phyloP scores from a whole-genome alignment of 2,329 filamentous ascomycete genomes.

The Neurospora sp. region DNA sequence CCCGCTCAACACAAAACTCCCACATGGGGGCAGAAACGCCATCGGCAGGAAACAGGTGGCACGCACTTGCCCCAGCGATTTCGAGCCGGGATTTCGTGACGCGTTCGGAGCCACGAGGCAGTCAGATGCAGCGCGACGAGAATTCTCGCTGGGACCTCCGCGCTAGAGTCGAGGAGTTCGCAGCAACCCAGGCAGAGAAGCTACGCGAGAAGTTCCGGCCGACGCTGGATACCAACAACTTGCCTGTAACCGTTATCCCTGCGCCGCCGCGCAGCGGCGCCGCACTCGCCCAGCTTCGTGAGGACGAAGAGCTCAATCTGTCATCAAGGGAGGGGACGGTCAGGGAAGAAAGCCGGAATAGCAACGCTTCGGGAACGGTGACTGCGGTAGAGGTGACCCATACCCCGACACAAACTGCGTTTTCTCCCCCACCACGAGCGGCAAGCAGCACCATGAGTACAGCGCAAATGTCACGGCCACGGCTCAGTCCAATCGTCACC shows the following conservation, averaged over 20 bases:
- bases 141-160: constrained; percentile 44
- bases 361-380: background rate
- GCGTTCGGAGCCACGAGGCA: background rate
- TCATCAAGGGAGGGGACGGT: background rate
- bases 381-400: background rate
- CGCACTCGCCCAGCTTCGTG: constrained; percentile 45
- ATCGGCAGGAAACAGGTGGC: constrained; percentile 18
- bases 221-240: constrained; percentile 41
- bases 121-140: constrained; percentile 5
- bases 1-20: constrained; percentile 13
- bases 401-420: background rate
- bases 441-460: background rate
- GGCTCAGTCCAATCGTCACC: background rate
- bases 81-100: background rate
- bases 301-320: constrained; percentile 35
- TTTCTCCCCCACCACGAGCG: background rate
- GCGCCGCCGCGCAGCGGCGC: constrained; percentile 50
- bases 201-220: constrained; percentile 47
- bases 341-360: background rate
- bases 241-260: constrained; percentile 52
- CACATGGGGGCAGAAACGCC: background rate
- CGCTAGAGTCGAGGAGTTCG: constrained; percentile 50
- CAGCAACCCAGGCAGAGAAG: constrained; percentile 49
- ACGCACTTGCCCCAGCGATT: constrained; percentile 22
- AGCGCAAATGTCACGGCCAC: background rate